Conservation (phyloP, 768 basidiomycete genomes). For the Punctularia strigosozonata region DNA sequence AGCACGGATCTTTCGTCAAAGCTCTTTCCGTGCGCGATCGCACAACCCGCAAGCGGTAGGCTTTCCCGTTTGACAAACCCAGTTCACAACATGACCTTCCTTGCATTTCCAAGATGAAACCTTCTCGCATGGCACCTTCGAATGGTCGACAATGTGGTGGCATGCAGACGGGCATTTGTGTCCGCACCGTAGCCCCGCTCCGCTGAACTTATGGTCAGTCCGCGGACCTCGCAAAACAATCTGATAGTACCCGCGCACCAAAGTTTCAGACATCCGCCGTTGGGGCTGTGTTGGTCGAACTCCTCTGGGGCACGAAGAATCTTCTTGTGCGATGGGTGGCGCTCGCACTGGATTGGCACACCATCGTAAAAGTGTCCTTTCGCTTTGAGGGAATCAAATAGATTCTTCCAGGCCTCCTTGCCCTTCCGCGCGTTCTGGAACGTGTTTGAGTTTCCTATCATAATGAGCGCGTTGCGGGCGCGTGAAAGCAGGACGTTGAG, state of each 20-base stretch:
- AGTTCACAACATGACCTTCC: constrained; percentile 28
- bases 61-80: constrained; percentile 29
- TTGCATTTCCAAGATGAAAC: constrained; percentile 27
- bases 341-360: constrained; percentile 45
- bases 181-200: constrained; percentile 36
- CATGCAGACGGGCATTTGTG: constrained; percentile 52
- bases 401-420: constrained; percentile 34
- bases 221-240: not conserved
- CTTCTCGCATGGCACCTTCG: constrained; percentile 36
- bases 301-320: constrained; percentile 29
- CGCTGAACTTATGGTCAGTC: constrained; percentile 22
- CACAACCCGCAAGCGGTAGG: constrained; percentile 39
- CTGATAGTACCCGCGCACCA: constrained; percentile 35
- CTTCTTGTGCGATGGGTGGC: constrained; percentile 31
- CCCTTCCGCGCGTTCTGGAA: constrained; percentile 42
- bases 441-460: constrained; percentile 53
- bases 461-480: constrained; percentile 50
- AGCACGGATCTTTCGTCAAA: constrained; percentile 57
- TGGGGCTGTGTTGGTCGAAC: constrained; percentile 41
- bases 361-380: constrained; percentile 43
- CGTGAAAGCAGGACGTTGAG: constrained; percentile 63
- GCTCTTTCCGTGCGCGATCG: no score
- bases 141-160: constrained; percentile 42
- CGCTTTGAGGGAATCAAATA: constrained; percentile 32
- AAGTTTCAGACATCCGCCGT: constrained; percentile 48